Conservation (phyloP, 768 basidiomycete species). For the Podaxis mareebaensis region DNA sequence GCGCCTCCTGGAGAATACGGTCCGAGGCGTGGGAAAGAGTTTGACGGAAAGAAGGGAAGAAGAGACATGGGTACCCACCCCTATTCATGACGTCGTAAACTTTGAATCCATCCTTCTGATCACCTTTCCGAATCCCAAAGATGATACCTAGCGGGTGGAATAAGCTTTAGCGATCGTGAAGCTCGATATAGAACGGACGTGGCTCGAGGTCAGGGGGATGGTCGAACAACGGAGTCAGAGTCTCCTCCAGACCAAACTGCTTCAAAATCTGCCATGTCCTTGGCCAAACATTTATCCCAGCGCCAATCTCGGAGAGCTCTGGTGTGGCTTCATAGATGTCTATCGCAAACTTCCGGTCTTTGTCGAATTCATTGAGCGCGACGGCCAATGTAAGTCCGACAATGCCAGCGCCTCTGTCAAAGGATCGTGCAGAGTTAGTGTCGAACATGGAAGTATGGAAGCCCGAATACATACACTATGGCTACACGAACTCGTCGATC, state of each 20-base stretch:
- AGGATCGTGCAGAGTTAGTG: neutral
- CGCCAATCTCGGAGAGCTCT: constrained; percentile 41
- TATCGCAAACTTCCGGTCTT: constrained; percentile 27
- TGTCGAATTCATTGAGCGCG: constrained; percentile 28
- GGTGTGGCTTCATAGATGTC: constrained; percentile 44
- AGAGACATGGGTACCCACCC: constrained; percentile 18
- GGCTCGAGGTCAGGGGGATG: constrained; percentile 17
- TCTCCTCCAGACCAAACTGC: constrained; percentile 17
- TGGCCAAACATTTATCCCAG: constrained; percentile 42
- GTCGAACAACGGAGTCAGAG: constrained; percentile 17
- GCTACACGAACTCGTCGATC: neutral
- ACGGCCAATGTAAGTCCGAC: constrained; percentile 39
- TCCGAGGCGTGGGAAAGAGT: neutral
- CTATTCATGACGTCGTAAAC: constrained; percentile 27
- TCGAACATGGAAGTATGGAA: neutral
- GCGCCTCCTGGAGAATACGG: constrained; percentile 23
- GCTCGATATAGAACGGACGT: constrained; percentile 3
- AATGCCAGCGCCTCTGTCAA: constrained; percentile 41
- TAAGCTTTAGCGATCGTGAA: constrained; percentile 3
- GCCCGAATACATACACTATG: neutral
- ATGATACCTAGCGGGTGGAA: neutral
- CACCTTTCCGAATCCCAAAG: constrained; percentile 31
- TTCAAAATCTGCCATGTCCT: constrained; percentile 20
- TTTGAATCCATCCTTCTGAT: constrained; percentile 30
- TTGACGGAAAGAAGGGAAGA: neutral